phyloP scores from a whole-genome alignment of 371 early-diverging fungal species.

The Circinella minor region DNA sequence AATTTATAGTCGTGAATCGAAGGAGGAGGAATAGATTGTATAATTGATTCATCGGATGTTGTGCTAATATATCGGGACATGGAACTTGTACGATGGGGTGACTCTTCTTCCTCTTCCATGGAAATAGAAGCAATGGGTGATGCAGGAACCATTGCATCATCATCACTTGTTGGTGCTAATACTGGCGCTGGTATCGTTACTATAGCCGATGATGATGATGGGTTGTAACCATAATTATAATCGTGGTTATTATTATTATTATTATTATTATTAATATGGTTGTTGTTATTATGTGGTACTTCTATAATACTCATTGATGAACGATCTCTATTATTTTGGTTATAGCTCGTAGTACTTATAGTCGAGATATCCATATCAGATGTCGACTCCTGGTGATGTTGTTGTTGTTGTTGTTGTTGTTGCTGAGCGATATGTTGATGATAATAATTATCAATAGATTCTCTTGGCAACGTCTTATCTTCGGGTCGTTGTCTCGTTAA shows the following conservation, averaged over 20 bases:
- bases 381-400: neutral
- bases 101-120: neutral
- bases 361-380: neutral
- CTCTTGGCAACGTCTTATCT: slow-evolving; percentile 20
- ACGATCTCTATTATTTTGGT: neutral
- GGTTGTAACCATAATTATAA: neutral
- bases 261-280: neutral
- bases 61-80: slow-evolving; percentile 4
- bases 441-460: neutral
- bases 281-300: neutral
- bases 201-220: neutral
- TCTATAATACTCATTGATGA: neutral
- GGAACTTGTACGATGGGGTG: neutral
- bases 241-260: neutral
- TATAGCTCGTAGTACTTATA: neutral
- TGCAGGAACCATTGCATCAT: neutral
- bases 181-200: neutral
- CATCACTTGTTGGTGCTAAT: neutral
- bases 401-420: neutral
- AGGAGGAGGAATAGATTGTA: slow-evolving; percentile 8
- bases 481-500: slow-evolving; percentile 51
- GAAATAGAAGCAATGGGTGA: slow-evolving; percentile 7
- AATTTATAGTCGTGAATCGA: slow-evolving; percentile 51
- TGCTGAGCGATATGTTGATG: neutral
- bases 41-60: neutral